Conservation (phyloP, 2,329 filamentous ascomycete species). For the Lithohypha guttulata region DNA sequence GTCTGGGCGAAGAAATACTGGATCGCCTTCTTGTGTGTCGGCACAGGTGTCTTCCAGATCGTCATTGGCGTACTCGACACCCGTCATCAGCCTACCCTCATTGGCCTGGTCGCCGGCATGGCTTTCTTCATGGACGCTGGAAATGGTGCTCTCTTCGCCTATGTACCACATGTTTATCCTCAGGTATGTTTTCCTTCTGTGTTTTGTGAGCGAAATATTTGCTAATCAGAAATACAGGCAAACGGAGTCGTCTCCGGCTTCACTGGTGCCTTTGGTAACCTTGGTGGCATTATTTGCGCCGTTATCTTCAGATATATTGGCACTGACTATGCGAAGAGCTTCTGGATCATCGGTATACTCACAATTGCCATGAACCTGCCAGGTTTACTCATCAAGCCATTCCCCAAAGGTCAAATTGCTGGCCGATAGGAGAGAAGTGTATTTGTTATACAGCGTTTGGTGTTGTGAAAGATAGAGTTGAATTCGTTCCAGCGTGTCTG, state of each 20-base stretch:
- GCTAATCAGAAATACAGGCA: too few species aligned
- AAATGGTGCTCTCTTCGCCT: constrained; percentile 76
- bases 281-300: constrained; percentile 76
- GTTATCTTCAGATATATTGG: constrained; percentile 70
- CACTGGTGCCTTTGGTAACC: constrained; percentile 68
- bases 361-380: constrained; percentile 58
- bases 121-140: constrained; percentile 75
- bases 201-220: too few species aligned
- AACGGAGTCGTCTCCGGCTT: constrained; percentile 72
- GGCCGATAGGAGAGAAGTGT: background rate
- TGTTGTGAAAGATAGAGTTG: too few species aligned
- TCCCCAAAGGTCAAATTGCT: constrained; percentile 44
- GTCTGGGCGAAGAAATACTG: constrained; percentile 57
- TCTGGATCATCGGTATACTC: constrained; percentile 76
- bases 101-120: constrained; percentile 65
- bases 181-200: too few species aligned
- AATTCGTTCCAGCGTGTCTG: too few species aligned
- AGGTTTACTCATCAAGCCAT: constrained; percentile 52
- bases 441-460: background rate
- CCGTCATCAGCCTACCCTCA: constrained; percentile 52
- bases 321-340: constrained; percentile 54
- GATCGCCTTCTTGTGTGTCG: constrained; percentile 45
- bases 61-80: constrained; percentile 56
- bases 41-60: constrained; percentile 50
- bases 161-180: constrained; percentile 79